Conservation (phyloP, 2,329 filamentous ascomycete species). For the Clonostachys byssicola region DNA sequence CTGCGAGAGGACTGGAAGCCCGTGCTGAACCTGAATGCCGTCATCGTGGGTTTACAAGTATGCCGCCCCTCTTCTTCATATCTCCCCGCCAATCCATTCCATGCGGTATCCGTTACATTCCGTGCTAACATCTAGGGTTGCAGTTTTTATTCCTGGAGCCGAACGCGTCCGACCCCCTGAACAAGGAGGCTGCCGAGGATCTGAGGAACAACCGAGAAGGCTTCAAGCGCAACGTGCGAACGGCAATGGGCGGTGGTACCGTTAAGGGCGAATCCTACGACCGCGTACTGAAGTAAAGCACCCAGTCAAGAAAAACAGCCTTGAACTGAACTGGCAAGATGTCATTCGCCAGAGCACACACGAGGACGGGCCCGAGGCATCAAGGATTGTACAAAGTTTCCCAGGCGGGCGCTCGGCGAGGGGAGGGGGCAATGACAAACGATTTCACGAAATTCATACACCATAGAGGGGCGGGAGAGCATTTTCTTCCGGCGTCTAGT, state of each 20-base stretch:
- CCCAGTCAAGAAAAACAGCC: not conserved
- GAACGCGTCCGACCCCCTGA: conserved; percentile 94
- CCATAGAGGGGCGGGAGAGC: no score
- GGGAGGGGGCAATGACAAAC: no score
- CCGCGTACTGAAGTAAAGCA: conserved; percentile 62
- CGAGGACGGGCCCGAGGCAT: no score
- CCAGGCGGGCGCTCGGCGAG: no score
- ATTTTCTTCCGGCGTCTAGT: no score
- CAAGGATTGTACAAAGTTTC: no score
- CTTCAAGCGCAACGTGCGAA: conserved; percentile 88
- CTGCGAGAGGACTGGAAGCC: conserved; percentile 98
- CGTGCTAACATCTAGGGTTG: not conserved
- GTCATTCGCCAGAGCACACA: no score
- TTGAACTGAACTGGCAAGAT: no score
- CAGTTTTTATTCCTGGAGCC: conserved; percentile 97
- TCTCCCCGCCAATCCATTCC: not conserved
- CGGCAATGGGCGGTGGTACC: conserved; percentile 74
- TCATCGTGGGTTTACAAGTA: conserved; percentile 90
- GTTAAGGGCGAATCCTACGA: conserved; percentile 75
- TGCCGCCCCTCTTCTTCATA: conserved; percentile 11
- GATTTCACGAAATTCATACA: no score
- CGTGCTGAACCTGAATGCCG: conserved; percentile 91
- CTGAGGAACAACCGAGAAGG: conserved; percentile 78
- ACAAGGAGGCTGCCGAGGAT: conserved; percentile 96
- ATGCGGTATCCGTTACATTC: not conserved